Evolutionary conservation across 2,329 filamentous ascomycete species (phyloP).

Genomic region (Bipolaris victoriae): DNA sequence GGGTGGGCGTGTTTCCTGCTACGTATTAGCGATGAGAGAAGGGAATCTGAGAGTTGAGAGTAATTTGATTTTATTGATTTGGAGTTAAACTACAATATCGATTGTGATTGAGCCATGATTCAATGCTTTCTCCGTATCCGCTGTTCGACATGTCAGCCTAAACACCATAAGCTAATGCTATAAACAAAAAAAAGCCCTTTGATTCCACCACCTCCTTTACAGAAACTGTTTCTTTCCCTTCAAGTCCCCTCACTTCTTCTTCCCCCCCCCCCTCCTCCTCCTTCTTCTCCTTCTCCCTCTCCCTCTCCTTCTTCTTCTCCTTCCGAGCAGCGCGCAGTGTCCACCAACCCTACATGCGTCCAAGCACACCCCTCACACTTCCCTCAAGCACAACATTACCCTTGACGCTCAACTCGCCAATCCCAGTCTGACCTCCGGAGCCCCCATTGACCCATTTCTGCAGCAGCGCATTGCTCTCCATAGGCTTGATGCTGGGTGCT

Average conservation of each 20-base stretch:
- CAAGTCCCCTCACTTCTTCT: neutral
- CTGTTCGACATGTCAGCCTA: no score
- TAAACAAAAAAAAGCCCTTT: no score
- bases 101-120: no score
- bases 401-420: slow-evolving; percentile 61
- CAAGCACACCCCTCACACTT: slow-evolving; percentile 55
- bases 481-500: slow-evolving; percentile 77
- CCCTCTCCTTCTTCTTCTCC: no score
- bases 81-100: no score
- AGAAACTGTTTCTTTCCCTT: neutral
- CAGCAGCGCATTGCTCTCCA: slow-evolving; percentile 89
- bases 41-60: no score
- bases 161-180: no score
- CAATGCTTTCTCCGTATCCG: no score
- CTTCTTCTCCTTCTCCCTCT: no score
- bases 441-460: slow-evolving; percentile 73
- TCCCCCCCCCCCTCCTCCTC: no score
- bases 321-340: neutral
- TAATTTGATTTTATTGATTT: no score
- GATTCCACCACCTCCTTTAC: no score
- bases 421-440: slow-evolving; percentile 57
- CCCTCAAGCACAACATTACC: slow-evolving; percentile 64
- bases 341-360: slow-evolving; percentile 28
- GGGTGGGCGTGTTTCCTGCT: slow-evolving; percentile 43
- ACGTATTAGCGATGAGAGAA: slow-evolving; percentile 33